Evolutionary conservation across 257 asterid species (phyloP), one percentile per base, ranked within the genome.

Genomic region (Leonotis leonurus): DNA sequence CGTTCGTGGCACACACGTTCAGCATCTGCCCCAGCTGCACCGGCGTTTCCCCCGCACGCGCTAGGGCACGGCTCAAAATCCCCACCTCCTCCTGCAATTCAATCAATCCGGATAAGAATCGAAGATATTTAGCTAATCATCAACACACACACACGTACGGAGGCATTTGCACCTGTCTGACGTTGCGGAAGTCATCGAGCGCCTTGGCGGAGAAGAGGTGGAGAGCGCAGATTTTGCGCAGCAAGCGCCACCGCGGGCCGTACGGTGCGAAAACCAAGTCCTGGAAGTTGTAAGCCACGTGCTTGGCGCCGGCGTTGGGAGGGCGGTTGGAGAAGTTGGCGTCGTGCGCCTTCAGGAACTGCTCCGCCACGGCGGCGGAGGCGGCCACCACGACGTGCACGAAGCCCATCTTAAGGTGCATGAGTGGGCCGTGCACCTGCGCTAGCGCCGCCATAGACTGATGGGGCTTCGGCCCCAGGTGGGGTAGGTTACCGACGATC

Each of bases 201-300:
- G 99, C 97, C 80, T 83, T 84, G 20, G 80, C 60, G 13, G 97
- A 92, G 75, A 92, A 92, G 49, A 92, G 83, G 61, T 92, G 97
- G 12, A 84, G 77, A 2, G 90, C 71, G 30, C 84, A 77, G 45
- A 92, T 77, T 41, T 89, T 89, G 74, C 99, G 60, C 0, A 92
- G 76, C 77, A 89, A 20, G 8, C 99, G 73, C 99, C 99, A 92
- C 68, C 99, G 80, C 0, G 96, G 95, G 3, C 99, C 99, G 51
- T 92, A 92, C 0, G 97, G 97, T 1, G 97, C 96, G 51, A 92
- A 92, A 0, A 92, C 97, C 71, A 89, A 22, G 53, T 92, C 99
- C 46, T 86, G 95, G 44, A 86, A 89, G 46, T 92, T 85, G 32
- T 92, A 92, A 8, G 99, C 97, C 4, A 92, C 75, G 64, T 92